Evolutionary conservation across 441 rosid genomes (phyloP), one percentile per base, ranked within the genome.

Genomic region (Pelargonium cotyledonis): DNA sequence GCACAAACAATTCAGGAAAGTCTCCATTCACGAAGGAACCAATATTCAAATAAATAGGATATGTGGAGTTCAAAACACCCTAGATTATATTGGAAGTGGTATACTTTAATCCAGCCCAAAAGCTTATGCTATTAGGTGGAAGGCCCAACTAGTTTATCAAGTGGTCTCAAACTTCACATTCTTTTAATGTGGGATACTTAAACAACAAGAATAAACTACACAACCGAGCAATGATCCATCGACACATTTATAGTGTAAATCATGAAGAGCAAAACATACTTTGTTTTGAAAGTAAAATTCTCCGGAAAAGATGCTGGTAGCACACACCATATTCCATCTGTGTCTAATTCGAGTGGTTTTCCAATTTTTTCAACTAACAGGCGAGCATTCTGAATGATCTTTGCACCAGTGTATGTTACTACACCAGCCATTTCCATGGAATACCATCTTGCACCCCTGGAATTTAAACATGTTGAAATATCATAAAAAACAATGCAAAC

Each of bases 341-440:
- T 95, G 83, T 95, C 99, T 75, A 95, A 76, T 79, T 95, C 99
- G 81, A 95, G 98, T 66, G 99, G 99, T 80, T 89, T 95, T 81
- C 99, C 99, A 78, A 95, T 95, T 83, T 87, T 88, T 70, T 95
- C 96, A 80, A 95, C 86, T 70, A 95, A 95, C 81, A 92, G 80
- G 68, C 90, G 92, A 73, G 99, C 99, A 80, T 87, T 90, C 79
- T 95, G 99, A 76, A 95, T 95, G 67, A 95, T 95, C 86, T 95
- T 95, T 76, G 98, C 99, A 75, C 99, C 99, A 67, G 98, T 95
- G 79, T 95, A 92, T 18, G 99, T 95, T 77, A 95, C 99, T 66
- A 92, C 99, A 73, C 99, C 98, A 76, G 99, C 99, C 99, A 95
- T 95, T 88, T 95, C 99, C 99, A 92, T 95, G 26, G 99, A 95